Evolutionary conservation across 2,329 filamentous ascomycete species (phyloP), one percentile per base, ranked within the genome.

Genomic region (Gaeumannomyces sp.): DNA sequence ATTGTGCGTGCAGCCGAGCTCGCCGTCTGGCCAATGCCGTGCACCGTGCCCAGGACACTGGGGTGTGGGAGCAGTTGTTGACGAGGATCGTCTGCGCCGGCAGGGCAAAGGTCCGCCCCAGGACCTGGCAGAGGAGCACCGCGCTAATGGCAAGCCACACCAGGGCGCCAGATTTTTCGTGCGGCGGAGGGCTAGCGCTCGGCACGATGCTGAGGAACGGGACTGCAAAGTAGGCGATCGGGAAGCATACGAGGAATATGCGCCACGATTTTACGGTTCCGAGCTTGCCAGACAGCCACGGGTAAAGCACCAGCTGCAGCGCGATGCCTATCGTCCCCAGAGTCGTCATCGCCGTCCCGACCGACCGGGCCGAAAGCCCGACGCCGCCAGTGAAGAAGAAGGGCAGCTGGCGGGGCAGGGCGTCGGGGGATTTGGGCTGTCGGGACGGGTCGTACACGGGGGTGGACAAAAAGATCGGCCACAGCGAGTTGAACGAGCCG

Each of bases 281-380:
- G 1, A 92, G 81, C 2, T 83, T 83, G 2, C 81, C 78, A 60
- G 90, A 90, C 25, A 92, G 77, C 35, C 77, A 76, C 1, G 91
- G 90, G 72, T 93, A 94, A 13, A 92, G 76, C 62, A 90, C 79
- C 14, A 92, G 82, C 73, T 93, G 90, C 60, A 95, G 79, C 0
- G 81, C 77, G 53, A 95, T 89, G n/a, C 92, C 92, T 59, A 94
- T 86, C 61, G 85, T 76, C 11, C 91, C 92, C 22, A 95, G 83
- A 63, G 90, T 87, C 2, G 91, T 87, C 78, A 93, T 92, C 5
- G 90, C 89, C 59, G 91, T 77, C n/a, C 91, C 91, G 38, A 95
- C 89, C 2, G 85, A 83, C 1, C 84, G 81, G 0, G 90, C 87
- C 0, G 85, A 84, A 63, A 95, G 82, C n/a, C 90, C 90, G 0